These are phyloP conservation scores for Solanum clarkiae DNA, from an alignment of 257 asterid genomes.

Conservation along the genomic window DNA sequence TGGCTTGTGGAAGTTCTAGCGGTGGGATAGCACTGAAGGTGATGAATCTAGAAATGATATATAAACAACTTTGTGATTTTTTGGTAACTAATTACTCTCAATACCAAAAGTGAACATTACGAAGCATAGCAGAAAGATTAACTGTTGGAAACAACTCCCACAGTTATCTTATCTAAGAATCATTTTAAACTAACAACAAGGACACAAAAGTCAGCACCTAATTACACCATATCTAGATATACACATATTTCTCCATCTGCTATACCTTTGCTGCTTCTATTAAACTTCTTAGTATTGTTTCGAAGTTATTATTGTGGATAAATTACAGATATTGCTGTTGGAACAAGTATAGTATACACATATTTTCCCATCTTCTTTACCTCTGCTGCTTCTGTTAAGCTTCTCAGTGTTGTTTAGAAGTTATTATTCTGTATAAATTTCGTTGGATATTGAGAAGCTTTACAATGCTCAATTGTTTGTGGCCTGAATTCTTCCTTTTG, in stretches of 20 bases:
- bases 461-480: not conserved
- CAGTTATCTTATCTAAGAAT: not conserved
- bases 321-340: not conserved
- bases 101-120: not conserved
- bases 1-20: constrained; percentile 94
- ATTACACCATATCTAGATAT: not conserved
- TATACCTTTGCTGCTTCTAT: not conserved
- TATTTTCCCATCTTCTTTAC: not conserved
- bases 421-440: not conserved
- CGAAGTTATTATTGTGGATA: not conserved
- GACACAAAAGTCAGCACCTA: not conserved
- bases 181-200: not conserved
- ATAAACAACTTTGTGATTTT: not conserved
- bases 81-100: not conserved
- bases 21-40: constrained; percentile 99
- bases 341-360: not conserved
- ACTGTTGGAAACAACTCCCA: not conserved
- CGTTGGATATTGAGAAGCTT: not conserved
- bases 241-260: not conserved
- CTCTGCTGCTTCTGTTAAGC: not conserved
- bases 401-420: not conserved
- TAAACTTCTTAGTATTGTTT: not conserved
- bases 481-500: not conserved
- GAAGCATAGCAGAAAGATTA: not conserved
- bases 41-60: not conserved